These are phyloP conservation scores for Trichoderma orchidacearum DNA, from an alignment of 495 filamentous ascomycete species.

Conservation along the genomic window DNA sequence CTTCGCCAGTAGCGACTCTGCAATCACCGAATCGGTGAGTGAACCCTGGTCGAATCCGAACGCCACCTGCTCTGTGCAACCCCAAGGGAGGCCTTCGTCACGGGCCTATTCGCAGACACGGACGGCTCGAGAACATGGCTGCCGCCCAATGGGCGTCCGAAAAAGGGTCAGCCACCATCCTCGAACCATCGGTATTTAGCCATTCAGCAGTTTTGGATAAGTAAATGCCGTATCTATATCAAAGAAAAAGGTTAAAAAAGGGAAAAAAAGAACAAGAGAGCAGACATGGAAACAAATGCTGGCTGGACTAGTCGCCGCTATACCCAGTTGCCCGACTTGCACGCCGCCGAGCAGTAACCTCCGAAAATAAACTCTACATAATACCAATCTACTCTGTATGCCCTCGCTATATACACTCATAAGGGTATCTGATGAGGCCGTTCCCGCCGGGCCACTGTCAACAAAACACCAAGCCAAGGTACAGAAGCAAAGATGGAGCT, in stretches of 20 bases:
- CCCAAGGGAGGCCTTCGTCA: too few species aligned
- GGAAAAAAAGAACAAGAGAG: too few species aligned
- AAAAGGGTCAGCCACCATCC: neutral
- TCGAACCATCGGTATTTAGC: neutral
- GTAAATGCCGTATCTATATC: too few species aligned
- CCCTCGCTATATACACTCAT: constrained; percentile 1
- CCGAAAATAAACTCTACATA: too few species aligned
- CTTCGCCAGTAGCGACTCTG: neutral
- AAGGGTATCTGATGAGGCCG: constrained; percentile 2
- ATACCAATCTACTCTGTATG: too few species aligned
- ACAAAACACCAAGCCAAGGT: neutral
- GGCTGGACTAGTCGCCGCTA: too few species aligned
- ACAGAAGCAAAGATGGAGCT: neutral
- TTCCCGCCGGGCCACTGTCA: neutral
- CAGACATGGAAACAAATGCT: too few species aligned
- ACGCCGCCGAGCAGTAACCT: too few species aligned
- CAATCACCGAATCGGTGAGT: neutral
- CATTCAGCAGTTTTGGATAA: neutral
- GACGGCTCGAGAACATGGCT: too few species aligned
- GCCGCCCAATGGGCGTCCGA: neutral
- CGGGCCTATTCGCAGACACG: too few species aligned
- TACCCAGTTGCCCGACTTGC: too few species aligned
- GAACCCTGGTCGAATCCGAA: neutral
- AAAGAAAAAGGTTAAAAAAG: too few species aligned
- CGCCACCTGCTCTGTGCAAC: neutral